Conservation (phyloP, 257 asterid genomes). For the Solanum paucissectum region DNA sequence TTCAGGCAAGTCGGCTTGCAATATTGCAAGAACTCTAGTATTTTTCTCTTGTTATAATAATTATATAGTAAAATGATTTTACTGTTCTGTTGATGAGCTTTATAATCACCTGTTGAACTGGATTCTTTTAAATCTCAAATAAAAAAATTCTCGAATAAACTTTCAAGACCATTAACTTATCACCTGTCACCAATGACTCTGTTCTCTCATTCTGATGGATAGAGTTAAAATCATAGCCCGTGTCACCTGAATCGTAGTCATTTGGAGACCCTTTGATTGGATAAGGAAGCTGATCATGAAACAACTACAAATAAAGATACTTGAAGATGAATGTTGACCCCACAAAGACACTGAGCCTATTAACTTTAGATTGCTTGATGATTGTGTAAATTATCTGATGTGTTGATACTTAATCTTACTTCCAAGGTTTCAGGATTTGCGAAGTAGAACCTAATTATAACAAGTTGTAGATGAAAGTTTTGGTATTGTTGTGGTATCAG, state of each 20-base stretch:
- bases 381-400: not conserved
- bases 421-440: not conserved
- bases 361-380: not conserved
- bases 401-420: not conserved
- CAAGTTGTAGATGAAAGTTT: not conserved
- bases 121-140: not conserved
- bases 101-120: not conserved
- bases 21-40: not conserved
- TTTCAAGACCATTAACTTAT: not conserved
- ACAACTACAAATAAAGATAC: not conserved
- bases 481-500: not conserved
- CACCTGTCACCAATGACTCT: not conserved
- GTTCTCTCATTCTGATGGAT: not conserved
- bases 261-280: not conserved
- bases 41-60: not conserved
- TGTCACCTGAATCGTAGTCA: not conserved
- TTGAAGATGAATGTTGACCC: not conserved
- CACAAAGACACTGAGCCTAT: not conserved
- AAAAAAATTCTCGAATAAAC: not conserved
- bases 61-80: not conserved
- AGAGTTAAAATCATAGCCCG: not conserved
- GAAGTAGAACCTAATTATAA: not conserved
- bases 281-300: not conserved
- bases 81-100: not conserved
- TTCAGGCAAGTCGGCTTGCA: slow-evolving; percentile 59